Percentiles rank a stretch among this genome's conserved stretches.
Conservation (phyloP, 2,329 filamentous ascomycete genomes). For the Alternaria infectoria region DNA sequence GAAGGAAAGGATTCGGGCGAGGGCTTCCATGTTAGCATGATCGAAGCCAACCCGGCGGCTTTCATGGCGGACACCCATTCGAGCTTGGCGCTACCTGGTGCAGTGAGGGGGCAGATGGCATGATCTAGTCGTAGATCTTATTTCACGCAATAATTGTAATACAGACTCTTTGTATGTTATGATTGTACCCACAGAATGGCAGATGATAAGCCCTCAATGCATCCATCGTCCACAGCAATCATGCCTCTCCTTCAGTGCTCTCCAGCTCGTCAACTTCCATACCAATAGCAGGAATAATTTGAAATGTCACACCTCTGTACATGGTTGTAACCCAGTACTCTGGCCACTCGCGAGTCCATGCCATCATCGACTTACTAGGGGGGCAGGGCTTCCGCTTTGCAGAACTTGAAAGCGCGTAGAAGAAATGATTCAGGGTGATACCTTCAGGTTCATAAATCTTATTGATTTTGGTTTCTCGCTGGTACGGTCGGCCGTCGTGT, state of each 20-base stretch:
- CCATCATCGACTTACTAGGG: too few relatives aligned
- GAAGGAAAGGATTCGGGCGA: slow-evolving; percentile 55
- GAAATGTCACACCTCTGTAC: too few relatives aligned
- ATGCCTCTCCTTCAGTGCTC: not conserved
- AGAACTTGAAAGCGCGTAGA: not conserved
- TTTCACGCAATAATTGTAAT: not conserved
- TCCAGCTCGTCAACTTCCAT: too few relatives aligned
- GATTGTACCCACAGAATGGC: rapidly evolving
- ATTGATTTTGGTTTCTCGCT: not conserved
- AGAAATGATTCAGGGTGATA: not conserved
- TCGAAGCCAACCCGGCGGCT: slow-evolving; percentile 57
- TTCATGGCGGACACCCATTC: slow-evolving; percentile 64
- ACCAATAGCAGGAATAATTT: too few relatives aligned
- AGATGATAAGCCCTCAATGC: rapidly evolving
- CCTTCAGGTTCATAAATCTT: not conserved
- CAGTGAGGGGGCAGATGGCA: slow-evolving; percentile 57
- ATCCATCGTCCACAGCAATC: not conserved
- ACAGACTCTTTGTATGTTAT: not conserved
- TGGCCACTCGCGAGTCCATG: too few relatives aligned
- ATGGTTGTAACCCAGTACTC: too few relatives aligned
- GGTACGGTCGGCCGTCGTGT: rapidly evolving
- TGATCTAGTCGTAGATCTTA: not conserved
- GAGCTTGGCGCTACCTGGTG: slow-evolving; percentile 59
- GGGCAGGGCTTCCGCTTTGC: too few relatives aligned
- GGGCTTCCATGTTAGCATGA: slow-evolving; percentile 58